These are phyloP conservation scores for Volvox carteri DNA, from an alignment of 163 green algal genomes.

Conservation along the genomic window DNA sequence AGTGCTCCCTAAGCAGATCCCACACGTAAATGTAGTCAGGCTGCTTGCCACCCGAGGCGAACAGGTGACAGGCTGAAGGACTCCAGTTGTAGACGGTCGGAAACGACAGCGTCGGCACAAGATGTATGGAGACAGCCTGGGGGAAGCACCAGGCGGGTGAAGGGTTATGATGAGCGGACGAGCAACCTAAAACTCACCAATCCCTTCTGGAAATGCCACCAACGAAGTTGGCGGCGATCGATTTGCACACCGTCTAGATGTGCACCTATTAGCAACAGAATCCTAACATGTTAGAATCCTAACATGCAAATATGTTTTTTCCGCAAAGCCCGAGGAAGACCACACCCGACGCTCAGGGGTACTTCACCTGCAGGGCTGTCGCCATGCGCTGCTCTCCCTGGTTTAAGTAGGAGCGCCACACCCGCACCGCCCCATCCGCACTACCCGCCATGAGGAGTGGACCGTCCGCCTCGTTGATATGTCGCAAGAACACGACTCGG, in stretches of 20 bases:
- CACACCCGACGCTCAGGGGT: too few relatives aligned
- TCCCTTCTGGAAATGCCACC: too few relatives aligned
- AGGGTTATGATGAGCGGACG: too few relatives aligned
- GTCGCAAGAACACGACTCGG: constrained; percentile 63
- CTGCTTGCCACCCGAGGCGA: constrained; percentile 77
- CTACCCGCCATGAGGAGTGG: constrained; percentile 83
- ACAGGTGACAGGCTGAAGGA: constrained; percentile 67
- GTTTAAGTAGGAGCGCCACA: constrained; percentile 87
- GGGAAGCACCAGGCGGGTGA: not conserved
- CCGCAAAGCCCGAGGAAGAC: too few relatives aligned
- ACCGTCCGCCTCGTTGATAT: constrained; percentile 86
- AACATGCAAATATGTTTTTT: too few relatives aligned
- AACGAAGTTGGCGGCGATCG: too few relatives aligned
- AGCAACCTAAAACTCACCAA: too few relatives aligned
- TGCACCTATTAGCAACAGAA: too few relatives aligned
- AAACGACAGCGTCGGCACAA: constrained; percentile 62
- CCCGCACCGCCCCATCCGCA: constrained; percentile 83
- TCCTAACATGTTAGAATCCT: too few relatives aligned
- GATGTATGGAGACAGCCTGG: constrained; percentile 72
- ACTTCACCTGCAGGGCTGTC: constrained; percentile 72
- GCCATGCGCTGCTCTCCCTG: constrained; percentile 75
- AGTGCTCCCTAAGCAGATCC: constrained; percentile 82
- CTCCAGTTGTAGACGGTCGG: constrained; percentile 69
- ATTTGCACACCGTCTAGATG: too few relatives aligned
- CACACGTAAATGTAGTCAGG: constrained; percentile 80